Base-by-base conservation (phyloP, 192 early-diverging fungal species). In the Spinellus fusiger region DNA sequence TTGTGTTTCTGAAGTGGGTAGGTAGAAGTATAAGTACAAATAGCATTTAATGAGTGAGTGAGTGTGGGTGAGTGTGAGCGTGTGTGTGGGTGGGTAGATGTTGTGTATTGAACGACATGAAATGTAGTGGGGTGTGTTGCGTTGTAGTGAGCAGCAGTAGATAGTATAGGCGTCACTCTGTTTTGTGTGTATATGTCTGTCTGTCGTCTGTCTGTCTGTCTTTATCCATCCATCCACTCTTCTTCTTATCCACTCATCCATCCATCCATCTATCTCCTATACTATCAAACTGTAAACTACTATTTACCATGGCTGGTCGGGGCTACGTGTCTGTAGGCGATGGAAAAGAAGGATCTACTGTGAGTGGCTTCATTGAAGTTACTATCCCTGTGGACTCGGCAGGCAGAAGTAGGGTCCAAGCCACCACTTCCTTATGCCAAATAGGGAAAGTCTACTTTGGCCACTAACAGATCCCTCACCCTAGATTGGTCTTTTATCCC, bases 241-340 rank as follows among this genome's bases (percentile, higher is more conserved):
- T 32, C 18, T 54, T 16, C 33, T 34, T 20, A 34, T 54, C 27
- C 54, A 55, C 29, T 18, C 16, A 55, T 35, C 32, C 40, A 58
- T 58, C 22, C 56, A 58, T 34, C 40, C 57, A 59, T 59, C 54
- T 22, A 56, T 56, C 54, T 33, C 25, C 34, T 16, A 34, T 6
- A 1, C 32, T 22, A 35, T 34, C 32, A 12, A 54, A 32, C 32
- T 0, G 33, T 54, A 26, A 12, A 56, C 34, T 48, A 25, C 16
- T 47, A 46, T 46, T 59, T 59, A 59, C 57, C 57, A 59, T 59
- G 37, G 40, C 35, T 56, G 33, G 35, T 32, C 32, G 32, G 15
- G 54, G 13, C 40, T 44, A 44, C 40, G 40, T 12, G 54, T 56
- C 54, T 56, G 26, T 51, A 56, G 54, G 35, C 54, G 32, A 56